A percentile compares a stretch with the other conserved stretches of the same genome.
Evolutionary conservation across 2,329 filamentous ascomycete genomes (phyloP).

Genomic region (Pseudogymnoascus sp.): DNA sequence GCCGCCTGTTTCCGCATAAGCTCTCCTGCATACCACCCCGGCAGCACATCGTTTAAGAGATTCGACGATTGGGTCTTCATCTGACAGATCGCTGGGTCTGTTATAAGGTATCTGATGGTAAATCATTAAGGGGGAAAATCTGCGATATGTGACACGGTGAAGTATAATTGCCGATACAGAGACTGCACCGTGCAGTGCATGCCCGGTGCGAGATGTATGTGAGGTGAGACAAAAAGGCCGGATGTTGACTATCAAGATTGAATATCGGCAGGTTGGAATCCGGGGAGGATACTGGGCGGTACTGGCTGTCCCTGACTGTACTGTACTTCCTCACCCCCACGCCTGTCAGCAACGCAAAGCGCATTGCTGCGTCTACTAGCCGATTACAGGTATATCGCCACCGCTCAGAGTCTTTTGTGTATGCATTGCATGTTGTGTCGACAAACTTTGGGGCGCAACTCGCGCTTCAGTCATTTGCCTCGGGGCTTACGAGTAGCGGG

Average conservation of each 20-base stretch:
- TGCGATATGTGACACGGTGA: not conserved
- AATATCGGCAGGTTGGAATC: not conserved
- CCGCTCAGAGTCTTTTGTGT: not conserved
- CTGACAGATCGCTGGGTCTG: conserved; percentile 2
- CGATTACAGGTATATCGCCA: not conserved
- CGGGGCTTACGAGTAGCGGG: conserved; percentile 1
- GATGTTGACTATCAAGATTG: conserved; percentile 3
- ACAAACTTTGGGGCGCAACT: not conserved
- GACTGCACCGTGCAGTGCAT: not conserved
- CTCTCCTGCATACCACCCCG: conserved; percentile 1
- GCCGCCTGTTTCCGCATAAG: conserved; percentile 3
- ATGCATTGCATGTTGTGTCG: not conserved
- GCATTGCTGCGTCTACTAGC: not conserved
- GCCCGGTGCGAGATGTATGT: not conserved
- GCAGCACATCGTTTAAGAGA: not conserved
- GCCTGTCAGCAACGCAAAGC: not conserved
- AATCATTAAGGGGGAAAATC: not conserved
- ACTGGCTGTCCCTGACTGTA: not conserved
- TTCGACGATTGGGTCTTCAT: conserved; percentile 4
- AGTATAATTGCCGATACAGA: not conserved
- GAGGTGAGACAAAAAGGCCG: not conserved
- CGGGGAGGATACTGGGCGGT: not conserved
- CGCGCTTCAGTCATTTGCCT: conserved; percentile 1
- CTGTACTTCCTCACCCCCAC: not conserved
- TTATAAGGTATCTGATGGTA: conserved; percentile 1